Percentiles rank a stretch among this genome's conserved stretches.
These are phyloP conservation scores for Leccinum pachyderme DNA, from an alignment of 1,284 basidiomycete species.

Conservation along the genomic window DNA sequence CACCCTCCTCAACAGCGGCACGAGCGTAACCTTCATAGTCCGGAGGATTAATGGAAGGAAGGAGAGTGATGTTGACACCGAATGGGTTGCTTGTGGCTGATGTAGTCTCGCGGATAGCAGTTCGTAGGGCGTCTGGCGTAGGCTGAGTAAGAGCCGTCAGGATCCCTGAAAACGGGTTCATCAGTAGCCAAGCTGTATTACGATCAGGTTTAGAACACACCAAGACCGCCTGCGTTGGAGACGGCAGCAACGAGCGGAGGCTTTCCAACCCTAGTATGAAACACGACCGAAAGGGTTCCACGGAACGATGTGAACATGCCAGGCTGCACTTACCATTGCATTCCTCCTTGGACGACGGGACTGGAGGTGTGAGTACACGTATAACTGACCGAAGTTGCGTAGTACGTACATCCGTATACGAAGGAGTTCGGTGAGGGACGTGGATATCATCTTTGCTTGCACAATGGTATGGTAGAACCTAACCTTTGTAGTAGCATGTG, in stretches of 20 bases:
- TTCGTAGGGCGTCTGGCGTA: constrained; percentile 77
- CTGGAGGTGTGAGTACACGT: constrained; percentile 34
- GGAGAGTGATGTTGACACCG: constrained; percentile 90
- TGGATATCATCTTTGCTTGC: constrained; percentile 34
- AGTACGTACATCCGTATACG: constrained; percentile 37
- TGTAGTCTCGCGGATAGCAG: constrained; percentile 80
- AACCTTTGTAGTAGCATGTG: constrained; percentile 2
- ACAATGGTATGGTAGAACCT: neutral
- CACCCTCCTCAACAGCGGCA: constrained; percentile 86
- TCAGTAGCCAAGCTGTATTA: neutral
- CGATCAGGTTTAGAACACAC: constrained; percentile 34
- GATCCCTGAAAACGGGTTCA: constrained; percentile 48
- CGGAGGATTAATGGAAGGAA: constrained; percentile 89
- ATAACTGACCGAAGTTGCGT: neutral
- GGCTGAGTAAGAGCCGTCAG: constrained; percentile 90
- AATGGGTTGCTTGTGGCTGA: constrained; percentile 73
- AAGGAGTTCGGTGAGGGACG: constrained; percentile 42
- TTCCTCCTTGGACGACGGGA: constrained; percentile 78
- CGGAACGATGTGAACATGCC: constrained; percentile 9
- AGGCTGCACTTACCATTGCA: constrained; percentile 68
- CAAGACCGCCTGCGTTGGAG: constrained; percentile 84
- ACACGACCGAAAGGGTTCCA: constrained; percentile 3
- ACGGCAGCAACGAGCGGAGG: constrained; percentile 78
- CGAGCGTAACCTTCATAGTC: constrained; percentile 85
- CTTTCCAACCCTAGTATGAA: constrained; percentile 63